These are phyloP conservation scores for Ganoderma meredithae DNA, from an alignment of 1,284 basidiomycete genomes.

Conservation along the genomic window DNA sequence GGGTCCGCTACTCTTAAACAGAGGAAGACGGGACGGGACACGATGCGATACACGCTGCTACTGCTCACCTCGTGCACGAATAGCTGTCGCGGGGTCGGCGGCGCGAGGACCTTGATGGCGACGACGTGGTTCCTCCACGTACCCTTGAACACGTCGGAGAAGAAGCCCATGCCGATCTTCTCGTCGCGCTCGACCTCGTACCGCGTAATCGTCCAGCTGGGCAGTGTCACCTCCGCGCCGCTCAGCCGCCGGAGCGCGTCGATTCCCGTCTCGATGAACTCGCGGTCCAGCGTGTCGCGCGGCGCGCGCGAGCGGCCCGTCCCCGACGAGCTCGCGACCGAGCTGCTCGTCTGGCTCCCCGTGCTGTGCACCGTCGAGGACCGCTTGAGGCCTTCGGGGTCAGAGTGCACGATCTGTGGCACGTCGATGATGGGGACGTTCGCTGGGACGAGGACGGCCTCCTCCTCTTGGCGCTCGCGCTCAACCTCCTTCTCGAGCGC, in stretches of 20 bases:
- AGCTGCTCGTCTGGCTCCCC: conserved; percentile 16
- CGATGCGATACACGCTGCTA: too few species aligned
- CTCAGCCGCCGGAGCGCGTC: conserved; percentile 57
- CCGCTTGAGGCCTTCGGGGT: conserved; percentile 24
- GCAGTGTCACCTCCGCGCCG: conserved; percentile 48
- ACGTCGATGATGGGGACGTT: neutral
- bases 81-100: conserved; percentile 45
- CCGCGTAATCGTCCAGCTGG: conserved; percentile 78
- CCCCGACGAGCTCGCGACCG: conserved; percentile 19
- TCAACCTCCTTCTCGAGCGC: conserved; percentile 63
- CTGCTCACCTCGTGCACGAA: conserved; percentile 45
- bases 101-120: conserved; percentile 55
- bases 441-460: conserved; percentile 22
- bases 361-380: conserved; percentile 40
- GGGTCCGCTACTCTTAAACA: too few species aligned
- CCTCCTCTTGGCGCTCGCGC: conserved; percentile 36
- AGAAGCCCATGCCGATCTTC: conserved; percentile 72
- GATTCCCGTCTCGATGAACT: conserved; percentile 57
- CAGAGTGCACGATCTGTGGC: neutral
- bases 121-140: conserved; percentile 67
- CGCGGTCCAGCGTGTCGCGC: conserved; percentile 48
- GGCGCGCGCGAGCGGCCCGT: conserved; percentile 25
- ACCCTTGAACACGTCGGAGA: conserved; percentile 75
- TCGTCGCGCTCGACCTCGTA: conserved; percentile 70
- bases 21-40: neutral